Evolutionary conservation across 2,329 filamentous ascomycete genomes (phyloP).

Genomic region (Colletotrichum sp.): DNA sequence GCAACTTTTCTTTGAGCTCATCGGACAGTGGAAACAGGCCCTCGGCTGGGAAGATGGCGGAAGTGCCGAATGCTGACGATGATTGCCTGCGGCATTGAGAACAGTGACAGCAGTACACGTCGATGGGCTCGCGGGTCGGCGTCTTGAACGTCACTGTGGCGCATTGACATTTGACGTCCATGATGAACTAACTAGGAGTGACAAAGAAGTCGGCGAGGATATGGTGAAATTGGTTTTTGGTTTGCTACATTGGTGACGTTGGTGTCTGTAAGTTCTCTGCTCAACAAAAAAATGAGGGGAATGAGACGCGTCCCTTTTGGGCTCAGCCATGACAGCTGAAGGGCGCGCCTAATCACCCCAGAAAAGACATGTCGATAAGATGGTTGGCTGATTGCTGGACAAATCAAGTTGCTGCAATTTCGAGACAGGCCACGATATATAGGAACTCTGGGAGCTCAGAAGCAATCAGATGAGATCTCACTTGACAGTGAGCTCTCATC

Average conservation of each 20-base stretch:
- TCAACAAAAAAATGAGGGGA: not conserved
- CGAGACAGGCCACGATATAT: not conserved
- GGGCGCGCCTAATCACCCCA: not conserved
- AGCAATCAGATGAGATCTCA: not conserved
- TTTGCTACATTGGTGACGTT: not conserved
- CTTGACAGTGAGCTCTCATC: not conserved
- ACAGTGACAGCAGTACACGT: slow-evolving; percentile 52
- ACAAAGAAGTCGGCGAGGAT: not conserved
- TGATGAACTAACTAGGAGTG: slow-evolving; percentile 22
- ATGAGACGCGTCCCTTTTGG: not conserved
- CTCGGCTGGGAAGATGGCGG: slow-evolving; percentile 45
- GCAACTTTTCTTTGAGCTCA: slow-evolving; percentile 34
- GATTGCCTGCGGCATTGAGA: slow-evolving; percentile 50
- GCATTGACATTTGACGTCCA: slow-evolving; percentile 44
- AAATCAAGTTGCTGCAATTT: not conserved
- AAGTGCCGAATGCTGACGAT: slow-evolving; percentile 50
- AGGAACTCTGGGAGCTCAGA: not conserved
- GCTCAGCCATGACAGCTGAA: not conserved
- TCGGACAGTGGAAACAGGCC: slow-evolving; percentile 44
- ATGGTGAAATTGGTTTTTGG: not conserved
- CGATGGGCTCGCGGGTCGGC: slow-evolving; percentile 36
- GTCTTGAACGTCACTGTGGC: slow-evolving; percentile 40
- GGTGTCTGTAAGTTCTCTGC: not conserved
- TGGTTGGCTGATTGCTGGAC: not conserved
- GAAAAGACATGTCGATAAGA: not conserved